Evolutionary conservation across 2,329 filamentous ascomycete species (phyloP).

Genomic region (Fusarium dlaminii): DNA sequence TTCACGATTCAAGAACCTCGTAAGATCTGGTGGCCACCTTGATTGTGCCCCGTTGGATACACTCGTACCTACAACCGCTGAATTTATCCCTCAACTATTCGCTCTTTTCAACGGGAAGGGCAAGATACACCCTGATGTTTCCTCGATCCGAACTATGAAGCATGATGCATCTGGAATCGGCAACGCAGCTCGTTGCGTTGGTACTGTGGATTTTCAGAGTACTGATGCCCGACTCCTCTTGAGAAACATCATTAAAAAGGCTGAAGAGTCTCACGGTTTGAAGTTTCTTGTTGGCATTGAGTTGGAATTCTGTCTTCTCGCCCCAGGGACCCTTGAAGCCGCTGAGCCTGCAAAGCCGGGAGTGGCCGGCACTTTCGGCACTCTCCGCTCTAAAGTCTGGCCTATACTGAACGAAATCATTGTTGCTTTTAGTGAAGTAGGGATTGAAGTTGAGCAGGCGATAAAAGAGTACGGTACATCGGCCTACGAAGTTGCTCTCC

Average conservation of each 20-base stretch:
- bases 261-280: not conserved
- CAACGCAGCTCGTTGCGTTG: not conserved
- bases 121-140: not conserved
- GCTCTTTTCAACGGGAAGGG: not conserved
- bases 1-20: not conserved
- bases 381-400: not conserved
- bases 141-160: not conserved
- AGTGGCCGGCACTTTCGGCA: not conserved
- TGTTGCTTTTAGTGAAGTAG: not conserved
- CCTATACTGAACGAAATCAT: not conserved
- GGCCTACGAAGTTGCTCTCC: not conserved
- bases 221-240: not conserved
- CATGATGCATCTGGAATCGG: not conserved
- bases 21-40: not conserved
- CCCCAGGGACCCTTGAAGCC: not conserved
- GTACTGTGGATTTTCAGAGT: not conserved
- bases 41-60: constrained; percentile 6
- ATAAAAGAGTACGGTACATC: constrained; percentile 6
- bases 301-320: constrained; percentile 4
- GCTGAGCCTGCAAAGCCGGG: not conserved
- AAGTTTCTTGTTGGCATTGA: not conserved
- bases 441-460: not conserved
- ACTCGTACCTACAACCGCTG: not conserved
- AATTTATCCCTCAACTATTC: not conserved
- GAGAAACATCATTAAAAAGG: not conserved